Percentiles rank a stretch among this genome's conserved stretches.
These are phyloP conservation scores for Tulasnella sp. DNA, from an alignment of 768 basidiomycete species.

Conservation along the genomic window DNA sequence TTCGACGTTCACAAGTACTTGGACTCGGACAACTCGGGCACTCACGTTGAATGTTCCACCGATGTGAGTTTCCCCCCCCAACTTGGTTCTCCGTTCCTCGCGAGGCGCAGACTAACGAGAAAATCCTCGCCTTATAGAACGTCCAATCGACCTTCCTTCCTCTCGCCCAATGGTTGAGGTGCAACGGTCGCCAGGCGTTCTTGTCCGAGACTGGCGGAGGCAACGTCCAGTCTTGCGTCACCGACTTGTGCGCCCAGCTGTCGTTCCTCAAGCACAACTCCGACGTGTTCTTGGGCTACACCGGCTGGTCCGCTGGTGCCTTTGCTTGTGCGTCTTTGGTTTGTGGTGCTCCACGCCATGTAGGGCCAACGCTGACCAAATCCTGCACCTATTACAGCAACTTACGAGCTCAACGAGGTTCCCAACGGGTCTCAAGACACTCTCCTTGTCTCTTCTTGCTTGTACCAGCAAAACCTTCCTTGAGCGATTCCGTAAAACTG, in stretches of 20 bases:
- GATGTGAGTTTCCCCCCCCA: slow-evolving; percentile 24
- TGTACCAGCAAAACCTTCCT: slow-evolving; percentile 9
- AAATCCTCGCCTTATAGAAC: neutral
- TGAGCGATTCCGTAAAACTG: neutral
- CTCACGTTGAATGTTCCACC: slow-evolving; percentile 45
- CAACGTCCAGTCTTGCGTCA: too few relatives aligned
- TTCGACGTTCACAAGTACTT: slow-evolving; percentile 62
- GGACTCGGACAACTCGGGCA: slow-evolving; percentile 48
- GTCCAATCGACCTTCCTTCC: slow-evolving; percentile 11
- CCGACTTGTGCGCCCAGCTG: too few relatives aligned
- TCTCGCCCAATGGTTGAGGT: slow-evolving; percentile 12
- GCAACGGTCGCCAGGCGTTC: slow-evolving; percentile 19
- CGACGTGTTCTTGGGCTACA: neutral
- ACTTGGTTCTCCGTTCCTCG: neutral
- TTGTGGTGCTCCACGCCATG: too few relatives aligned
- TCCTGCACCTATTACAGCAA: neutral
- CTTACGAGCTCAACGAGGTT: slow-evolving; percentile 19
- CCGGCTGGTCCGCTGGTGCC: slow-evolving; percentile 18
- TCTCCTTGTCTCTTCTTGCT: slow-evolving; percentile 20
- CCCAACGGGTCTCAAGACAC: slow-evolving; percentile 17
- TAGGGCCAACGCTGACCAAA: neutral
- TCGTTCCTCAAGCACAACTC: too few relatives aligned
- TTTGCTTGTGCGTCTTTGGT: slow-evolving; percentile 11
- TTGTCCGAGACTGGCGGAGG: slow-evolving; percentile 21
- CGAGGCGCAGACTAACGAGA: neutral